Conservation (phyloP, 108 stramenopile species). For the Nitzschia inconspicua region DNA sequence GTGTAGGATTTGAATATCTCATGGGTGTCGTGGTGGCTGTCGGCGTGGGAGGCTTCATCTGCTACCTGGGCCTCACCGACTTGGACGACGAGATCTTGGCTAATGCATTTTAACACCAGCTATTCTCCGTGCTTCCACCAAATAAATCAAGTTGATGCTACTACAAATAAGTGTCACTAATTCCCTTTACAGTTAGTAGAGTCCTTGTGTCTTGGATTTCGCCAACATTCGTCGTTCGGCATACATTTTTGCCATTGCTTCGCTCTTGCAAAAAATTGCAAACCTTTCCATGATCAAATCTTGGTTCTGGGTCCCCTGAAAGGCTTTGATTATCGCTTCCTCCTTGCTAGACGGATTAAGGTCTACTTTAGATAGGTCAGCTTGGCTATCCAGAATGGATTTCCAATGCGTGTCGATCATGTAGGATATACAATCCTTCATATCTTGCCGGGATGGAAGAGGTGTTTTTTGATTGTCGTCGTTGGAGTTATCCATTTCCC, state of each 20-base stretch:
- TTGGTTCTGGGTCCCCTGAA: conserved; percentile 18
- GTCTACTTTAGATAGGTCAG: conserved; percentile 3
- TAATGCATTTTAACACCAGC: not conserved
- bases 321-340: conserved; percentile 8
- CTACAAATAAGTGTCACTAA: too few species aligned
- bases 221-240: too few species aligned
- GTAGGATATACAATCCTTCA: conserved; percentile 6
- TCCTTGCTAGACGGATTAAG: conserved; percentile 7
- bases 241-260: conserved; percentile 13
- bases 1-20: not conserved
- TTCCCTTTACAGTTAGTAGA: too few species aligned
- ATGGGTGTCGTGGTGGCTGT: not conserved
- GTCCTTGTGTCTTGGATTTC: too few species aligned
- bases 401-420: conserved; percentile 8
- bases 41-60: conserved; percentile 2
- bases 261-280: conserved; percentile 8
- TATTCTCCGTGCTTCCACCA: too few species aligned
- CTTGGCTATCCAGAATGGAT: conserved; percentile 16
- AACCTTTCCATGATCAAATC: conserved; percentile 16
- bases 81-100: not conserved
- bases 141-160: too few species aligned
- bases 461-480: not conserved
- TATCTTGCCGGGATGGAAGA: conserved; percentile 3
- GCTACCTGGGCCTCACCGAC: conserved; percentile 4
- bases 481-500: conserved; percentile 1